Evolutionary conservation across 495 filamentous ascomycete species (phyloP).

Genomic region (Clavariopsis aquatica): DNA sequence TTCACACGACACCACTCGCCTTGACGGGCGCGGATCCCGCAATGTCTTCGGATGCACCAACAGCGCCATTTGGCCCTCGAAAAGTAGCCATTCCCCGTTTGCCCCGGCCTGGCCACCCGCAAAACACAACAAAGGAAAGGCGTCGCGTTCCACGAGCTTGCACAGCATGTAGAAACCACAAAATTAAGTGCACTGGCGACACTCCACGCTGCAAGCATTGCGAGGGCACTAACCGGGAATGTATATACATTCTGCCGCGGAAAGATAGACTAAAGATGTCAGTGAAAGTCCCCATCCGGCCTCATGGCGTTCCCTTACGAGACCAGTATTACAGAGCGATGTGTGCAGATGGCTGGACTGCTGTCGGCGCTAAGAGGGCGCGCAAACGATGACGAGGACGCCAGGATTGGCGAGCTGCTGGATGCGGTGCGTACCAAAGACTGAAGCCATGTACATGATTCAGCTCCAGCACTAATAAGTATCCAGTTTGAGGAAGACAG

Average conservation of each 20-base stretch:
- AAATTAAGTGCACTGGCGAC: slow-evolving; percentile 29
- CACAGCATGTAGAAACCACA: slow-evolving; percentile 22
- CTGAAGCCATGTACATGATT: not conserved
- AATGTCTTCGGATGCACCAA: slow-evolving; percentile 3
- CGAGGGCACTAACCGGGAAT: slow-evolving; percentile 15
- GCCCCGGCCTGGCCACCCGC: not conserved
- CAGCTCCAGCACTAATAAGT: not conserved
- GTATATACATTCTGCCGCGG: slow-evolving; percentile 25
- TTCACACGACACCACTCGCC: not conserved
- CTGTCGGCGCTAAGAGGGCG: not conserved
- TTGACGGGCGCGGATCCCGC: not conserved
- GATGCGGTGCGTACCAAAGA: slow-evolving; percentile 10
- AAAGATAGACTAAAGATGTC: slow-evolving; percentile 25
- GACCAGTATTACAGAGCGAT: slow-evolving; percentile 23
- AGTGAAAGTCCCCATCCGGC: not conserved
- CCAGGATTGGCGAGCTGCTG: slow-evolving; percentile 18
- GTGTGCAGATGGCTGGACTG: slow-evolving; percentile 13
- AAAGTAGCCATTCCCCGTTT: slow-evolving; percentile 30
- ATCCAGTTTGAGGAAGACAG: slow-evolving; percentile 19
- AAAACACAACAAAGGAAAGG: slow-evolving; percentile 2
- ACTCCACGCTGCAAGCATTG: slow-evolving; percentile 28
- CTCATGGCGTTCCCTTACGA: slow-evolving; percentile 6
- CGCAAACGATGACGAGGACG: slow-evolving; percentile 7
- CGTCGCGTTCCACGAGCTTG: slow-evolving; percentile 25
- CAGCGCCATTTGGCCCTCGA: not conserved